Percentiles rank a stretch among this genome's conserved stretches.
Evolutionary conservation across 345 rosid species (phyloP).

Genomic region (Murraya paniculata): DNA sequence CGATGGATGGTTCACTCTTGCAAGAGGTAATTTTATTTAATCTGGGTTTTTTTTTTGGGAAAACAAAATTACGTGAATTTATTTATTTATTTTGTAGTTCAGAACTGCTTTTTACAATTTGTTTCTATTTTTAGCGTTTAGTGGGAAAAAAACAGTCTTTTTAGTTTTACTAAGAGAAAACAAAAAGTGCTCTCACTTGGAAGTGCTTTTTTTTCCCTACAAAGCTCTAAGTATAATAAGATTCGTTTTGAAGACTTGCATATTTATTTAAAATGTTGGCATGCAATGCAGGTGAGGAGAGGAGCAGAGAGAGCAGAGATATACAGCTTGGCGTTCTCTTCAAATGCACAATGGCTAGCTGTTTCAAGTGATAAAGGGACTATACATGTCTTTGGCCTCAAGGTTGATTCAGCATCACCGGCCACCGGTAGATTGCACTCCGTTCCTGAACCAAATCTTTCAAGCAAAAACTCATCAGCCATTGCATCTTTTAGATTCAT

Average conservation of each 20-base stretch:
- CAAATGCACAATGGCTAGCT: slow-evolving; percentile 51
- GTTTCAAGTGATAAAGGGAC: slow-evolving; percentile 65
- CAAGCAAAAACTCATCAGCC: slow-evolving; percentile 22
- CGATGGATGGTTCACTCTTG: slow-evolving; percentile 35
- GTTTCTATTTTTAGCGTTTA: not conserved
- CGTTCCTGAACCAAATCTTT: slow-evolving; percentile 16
- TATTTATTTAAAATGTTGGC: not conserved
- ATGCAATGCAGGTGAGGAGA: slow-evolving; percentile 41
- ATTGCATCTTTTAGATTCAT: slow-evolving; percentile 45
- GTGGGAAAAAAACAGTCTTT: not conserved
- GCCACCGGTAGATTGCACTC: slow-evolving; percentile 20
- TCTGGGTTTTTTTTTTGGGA: not conserved
- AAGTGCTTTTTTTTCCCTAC: not conserved
- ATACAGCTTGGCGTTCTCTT: slow-evolving; percentile 53
- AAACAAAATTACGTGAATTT: no score
- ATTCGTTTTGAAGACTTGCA: no score
- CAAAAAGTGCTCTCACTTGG: not conserved
- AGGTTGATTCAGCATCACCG: slow-evolving; percentile 30
- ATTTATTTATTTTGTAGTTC: no score
- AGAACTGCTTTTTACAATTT: no score
- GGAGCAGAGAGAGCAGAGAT: slow-evolving; percentile 67
- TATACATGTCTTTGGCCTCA: slow-evolving; percentile 52
- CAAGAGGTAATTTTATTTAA: slow-evolving; percentile 40
- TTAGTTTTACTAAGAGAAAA: no score
- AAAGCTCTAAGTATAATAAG: no score